Evolutionary conservation across 768 basidiomycete species (phyloP).

Genomic region (Collybia sp.): DNA sequence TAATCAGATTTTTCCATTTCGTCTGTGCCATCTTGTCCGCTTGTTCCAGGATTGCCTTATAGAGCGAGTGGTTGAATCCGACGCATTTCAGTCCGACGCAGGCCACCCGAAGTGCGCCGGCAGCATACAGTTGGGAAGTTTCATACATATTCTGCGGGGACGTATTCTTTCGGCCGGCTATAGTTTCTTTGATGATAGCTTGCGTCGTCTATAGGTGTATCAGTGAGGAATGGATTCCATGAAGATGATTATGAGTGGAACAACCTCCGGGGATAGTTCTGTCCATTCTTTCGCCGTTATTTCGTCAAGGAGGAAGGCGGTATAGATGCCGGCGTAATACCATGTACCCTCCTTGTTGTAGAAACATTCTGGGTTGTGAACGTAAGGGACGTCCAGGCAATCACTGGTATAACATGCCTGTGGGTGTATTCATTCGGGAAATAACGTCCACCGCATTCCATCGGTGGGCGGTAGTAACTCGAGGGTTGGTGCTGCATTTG

Average conservation of each 20-base stretch:
- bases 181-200: conserved; percentile 66
- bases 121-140: conserved; percentile 64
- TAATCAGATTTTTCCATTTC: conserved; percentile 24
- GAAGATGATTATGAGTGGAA: conserved; percentile 5
- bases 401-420: conserved; percentile 36
- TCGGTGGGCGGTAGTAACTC: conserved; percentile 70
- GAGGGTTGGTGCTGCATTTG: conserved; percentile 78
- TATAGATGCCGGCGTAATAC: conserved; percentile 84
- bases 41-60: conserved; percentile 62
- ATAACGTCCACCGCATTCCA: conserved; percentile 67
- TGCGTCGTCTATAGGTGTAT: conserved; percentile 46
- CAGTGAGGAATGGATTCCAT: conserved; percentile 5
- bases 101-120: conserved; percentile 67
- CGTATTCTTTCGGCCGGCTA: conserved; percentile 65
- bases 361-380: conserved; percentile 59
- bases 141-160: conserved; percentile 80
- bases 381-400: background rate
- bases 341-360: conserved; percentile 76
- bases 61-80: conserved; percentile 67
- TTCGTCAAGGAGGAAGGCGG: conserved; percentile 59
- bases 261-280: conserved; percentile 58
- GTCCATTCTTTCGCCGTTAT: conserved; percentile 68
- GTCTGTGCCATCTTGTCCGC: conserved; percentile 42
- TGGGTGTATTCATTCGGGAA: conserved; percentile 53
- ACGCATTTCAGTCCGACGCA: conserved; percentile 75